Percentiles rank a stretch among this genome's conserved stretches.
These are phyloP conservation scores for Westerdykella aurantiaca DNA, from an alignment of 2,329 filamentous ascomycete genomes.

Conservation along the genomic window DNA sequence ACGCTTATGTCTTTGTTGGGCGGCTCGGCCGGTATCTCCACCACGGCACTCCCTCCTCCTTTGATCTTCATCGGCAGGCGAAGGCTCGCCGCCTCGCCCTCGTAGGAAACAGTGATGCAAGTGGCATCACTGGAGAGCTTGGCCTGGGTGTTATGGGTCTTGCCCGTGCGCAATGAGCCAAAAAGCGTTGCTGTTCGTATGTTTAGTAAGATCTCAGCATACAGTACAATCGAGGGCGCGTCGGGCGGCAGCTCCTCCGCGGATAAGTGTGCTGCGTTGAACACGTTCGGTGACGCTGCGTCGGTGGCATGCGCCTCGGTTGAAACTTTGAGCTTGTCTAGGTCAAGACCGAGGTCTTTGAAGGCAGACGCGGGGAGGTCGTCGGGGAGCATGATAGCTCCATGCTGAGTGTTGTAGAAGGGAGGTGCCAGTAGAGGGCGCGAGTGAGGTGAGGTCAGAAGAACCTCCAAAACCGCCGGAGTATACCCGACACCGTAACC, in stretches of 20 bases:
- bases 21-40: slow-evolving; percentile 46
- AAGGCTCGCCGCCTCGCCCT: slow-evolving; percentile 41
- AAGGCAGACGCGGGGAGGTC: slow-evolving; percentile 34
- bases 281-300: slow-evolving; percentile 26
- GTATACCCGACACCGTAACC: neutral
- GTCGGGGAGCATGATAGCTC: slow-evolving; percentile 26
- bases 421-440: neutral
- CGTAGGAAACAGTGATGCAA: slow-evolving; percentile 42
- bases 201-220: slow-evolving; percentile 56
- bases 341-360: slow-evolving; percentile 28
- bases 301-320: slow-evolving; percentile 26
- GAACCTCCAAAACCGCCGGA: neutral
- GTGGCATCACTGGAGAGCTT: slow-evolving; percentile 42
- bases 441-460: neutral
- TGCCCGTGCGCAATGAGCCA: slow-evolving; percentile 45
- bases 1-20: slow-evolving; percentile 49
- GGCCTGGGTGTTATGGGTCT: slow-evolving; percentile 41
- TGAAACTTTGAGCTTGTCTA: slow-evolving; percentile 26
- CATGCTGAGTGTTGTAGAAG: neutral
- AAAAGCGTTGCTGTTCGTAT: slow-evolving; percentile 57
- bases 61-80: slow-evolving; percentile 44
- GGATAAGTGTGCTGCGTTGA: slow-evolving; percentile 20
- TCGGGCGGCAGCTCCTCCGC: slow-evolving; percentile 21
- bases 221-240: slow-evolving; percentile 40
- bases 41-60: slow-evolving; percentile 40